These are phyloP conservation scores for Zanthoxylum bungeanum DNA, from an alignment of 345 rosid species.

Conservation along the genomic window DNA sequence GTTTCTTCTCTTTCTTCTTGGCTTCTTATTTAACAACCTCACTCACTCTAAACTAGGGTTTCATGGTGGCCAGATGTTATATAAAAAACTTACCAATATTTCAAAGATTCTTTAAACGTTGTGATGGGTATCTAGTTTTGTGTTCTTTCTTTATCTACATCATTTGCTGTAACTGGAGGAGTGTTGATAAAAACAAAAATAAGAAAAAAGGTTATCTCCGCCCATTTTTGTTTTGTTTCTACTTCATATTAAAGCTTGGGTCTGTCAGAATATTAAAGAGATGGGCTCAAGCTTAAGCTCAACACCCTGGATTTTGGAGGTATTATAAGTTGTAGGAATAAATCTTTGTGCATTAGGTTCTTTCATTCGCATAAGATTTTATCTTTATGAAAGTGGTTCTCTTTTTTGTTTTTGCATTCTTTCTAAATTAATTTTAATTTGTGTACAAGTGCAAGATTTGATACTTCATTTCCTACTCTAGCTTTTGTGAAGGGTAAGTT, in stretches of 20 bases:
- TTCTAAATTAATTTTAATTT: too few relatives aligned
- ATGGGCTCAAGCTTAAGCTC: slow-evolving; percentile 10
- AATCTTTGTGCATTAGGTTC: background rate
- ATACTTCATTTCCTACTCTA: background rate
- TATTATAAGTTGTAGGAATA: background rate
- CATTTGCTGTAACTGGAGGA: slow-evolving; percentile 1
- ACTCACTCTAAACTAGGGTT: slow-evolving; percentile 22
- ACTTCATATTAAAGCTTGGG: slow-evolving; percentile 11
- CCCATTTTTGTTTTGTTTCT: slow-evolving; percentile 13
- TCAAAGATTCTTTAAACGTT: background rate
- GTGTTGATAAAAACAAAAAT: too few relatives aligned
- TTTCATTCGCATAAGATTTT: slow-evolving; percentile 3
- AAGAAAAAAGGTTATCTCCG: slow-evolving; percentile 24
- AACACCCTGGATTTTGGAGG: background rate
- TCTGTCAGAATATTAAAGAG: slow-evolving; percentile 20
- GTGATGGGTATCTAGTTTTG: background rate
- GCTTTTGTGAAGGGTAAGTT: slow-evolving; percentile 16
- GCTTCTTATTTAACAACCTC: background rate
- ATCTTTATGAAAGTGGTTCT: slow-evolving; percentile 10
- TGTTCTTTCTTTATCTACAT: slow-evolving; percentile 3
- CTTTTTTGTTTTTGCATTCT: slow-evolving; percentile 6
- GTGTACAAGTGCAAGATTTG: slow-evolving; percentile 1
- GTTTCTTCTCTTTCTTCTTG: slow-evolving; percentile 29
- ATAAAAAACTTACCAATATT: too few relatives aligned
- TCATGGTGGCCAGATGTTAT: background rate